Conservation (phyloP, 2,329 filamentous ascomycete genomes). For the Alternaria metachromatica region DNA sequence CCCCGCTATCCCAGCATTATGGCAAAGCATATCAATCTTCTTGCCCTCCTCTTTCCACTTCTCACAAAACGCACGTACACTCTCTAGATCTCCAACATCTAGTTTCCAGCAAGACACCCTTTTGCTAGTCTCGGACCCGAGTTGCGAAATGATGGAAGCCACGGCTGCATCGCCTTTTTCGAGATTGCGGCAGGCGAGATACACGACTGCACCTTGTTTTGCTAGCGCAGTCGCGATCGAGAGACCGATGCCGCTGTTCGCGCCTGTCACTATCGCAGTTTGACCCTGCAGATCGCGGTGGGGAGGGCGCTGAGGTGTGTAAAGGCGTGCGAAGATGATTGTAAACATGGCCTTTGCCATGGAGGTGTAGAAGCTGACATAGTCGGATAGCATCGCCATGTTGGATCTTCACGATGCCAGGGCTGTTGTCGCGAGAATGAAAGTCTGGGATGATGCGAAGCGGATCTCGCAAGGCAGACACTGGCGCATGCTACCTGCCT, state of each 20-base stretch:
- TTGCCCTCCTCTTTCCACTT: slow-evolving; percentile 7
- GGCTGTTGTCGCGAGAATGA: no score
- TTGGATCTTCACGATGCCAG: not conserved
- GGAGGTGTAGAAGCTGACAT: slow-evolving; percentile 14
- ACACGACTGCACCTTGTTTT: slow-evolving; percentile 19
- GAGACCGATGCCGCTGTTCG: slow-evolving; percentile 59
- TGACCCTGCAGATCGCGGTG: slow-evolving; percentile 47
- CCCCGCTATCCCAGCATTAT: slow-evolving; percentile 23
- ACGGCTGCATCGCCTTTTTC: slow-evolving; percentile 17
- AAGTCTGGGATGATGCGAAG: not conserved
- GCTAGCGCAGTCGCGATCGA: slow-evolving; percentile 20
- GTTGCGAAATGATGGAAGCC: slow-evolving; percentile 4
- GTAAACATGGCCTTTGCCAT: slow-evolving; percentile 4
- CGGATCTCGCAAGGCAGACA: not conserved
- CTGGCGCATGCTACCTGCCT: not conserved
- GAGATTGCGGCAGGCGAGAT: slow-evolving; percentile 22
- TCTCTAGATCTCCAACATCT: slow-evolving; percentile 16
- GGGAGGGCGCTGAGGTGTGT: slow-evolving; percentile 11
- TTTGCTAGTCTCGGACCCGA: not conserved
- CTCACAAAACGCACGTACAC: slow-evolving; percentile 19
- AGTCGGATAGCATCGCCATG: slow-evolving; percentile 6
- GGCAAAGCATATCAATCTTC: slow-evolving; percentile 23
- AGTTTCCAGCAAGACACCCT: slow-evolving; percentile 15
- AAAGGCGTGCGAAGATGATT: slow-evolving; percentile 18
- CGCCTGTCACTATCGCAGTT: slow-evolving; percentile 59